A percentile compares a stretch with the other conserved stretches of the same genome.
These are phyloP conservation scores for Verticillium longisporum DNA, from an alignment of 2,329 filamentous ascomycete species.

Conservation along the genomic window DNA sequence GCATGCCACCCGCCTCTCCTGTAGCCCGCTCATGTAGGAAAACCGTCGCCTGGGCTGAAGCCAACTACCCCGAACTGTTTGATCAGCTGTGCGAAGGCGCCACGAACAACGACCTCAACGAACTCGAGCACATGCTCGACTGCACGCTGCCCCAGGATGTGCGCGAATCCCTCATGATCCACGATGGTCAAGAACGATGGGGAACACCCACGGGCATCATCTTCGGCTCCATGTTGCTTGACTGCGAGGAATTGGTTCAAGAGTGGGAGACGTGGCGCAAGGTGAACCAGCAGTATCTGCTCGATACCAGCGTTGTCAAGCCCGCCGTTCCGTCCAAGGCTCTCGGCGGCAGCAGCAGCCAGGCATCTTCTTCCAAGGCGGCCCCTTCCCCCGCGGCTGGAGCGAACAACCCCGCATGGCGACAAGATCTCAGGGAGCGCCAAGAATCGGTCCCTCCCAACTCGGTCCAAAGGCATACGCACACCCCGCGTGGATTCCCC, in stretches of 20 bases:
- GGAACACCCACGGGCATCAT: constrained; percentile 87
- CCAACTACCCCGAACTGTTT: constrained; percentile 88
- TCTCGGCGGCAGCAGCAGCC: constrained; percentile 47
- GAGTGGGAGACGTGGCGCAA: constrained; percentile 96
- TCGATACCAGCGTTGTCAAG: constrained; percentile 48
- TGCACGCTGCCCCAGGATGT: constrained; percentile 91
- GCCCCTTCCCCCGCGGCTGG: constrained; percentile 34
- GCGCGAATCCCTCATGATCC: constrained; percentile 80
- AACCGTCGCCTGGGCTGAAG: constrained; percentile 90
- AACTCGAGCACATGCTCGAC: constrained; percentile 91
- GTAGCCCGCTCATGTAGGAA: constrained; percentile 86
- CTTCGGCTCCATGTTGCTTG: constrained; percentile 89
- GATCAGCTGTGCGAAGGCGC: constrained; percentile 91
- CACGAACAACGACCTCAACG: constrained; percentile 91
- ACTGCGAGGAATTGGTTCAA: constrained; percentile 96
- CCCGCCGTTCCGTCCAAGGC: constrained; percentile 65
- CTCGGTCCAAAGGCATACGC: constrained; percentile 84
- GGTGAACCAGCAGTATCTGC: constrained; percentile 85
- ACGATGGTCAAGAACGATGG: constrained; percentile 96
- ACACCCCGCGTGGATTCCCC: constrained; percentile 90
- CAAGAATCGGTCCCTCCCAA: constrained; percentile 86
- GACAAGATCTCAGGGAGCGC: constrained; percentile 73
- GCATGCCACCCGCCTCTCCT: constrained; percentile 81
- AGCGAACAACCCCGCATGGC: constrained; percentile 62
- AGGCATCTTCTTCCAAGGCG: constrained; percentile 63